These are phyloP conservation scores for Xanthoceras sorbifolium DNA, from an alignment of 345 rosid species.

Conservation along the genomic window DNA sequence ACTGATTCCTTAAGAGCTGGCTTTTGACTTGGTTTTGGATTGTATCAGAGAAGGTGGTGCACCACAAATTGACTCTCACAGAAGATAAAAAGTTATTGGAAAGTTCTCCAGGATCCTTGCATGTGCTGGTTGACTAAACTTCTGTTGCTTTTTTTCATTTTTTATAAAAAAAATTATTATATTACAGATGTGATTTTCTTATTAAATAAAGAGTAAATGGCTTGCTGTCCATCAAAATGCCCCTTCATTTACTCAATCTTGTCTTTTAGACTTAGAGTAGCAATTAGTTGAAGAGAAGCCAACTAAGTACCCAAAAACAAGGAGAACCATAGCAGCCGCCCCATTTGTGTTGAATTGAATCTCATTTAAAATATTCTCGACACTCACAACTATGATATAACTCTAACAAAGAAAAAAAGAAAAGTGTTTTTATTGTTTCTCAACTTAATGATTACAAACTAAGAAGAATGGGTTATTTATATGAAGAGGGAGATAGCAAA, in stretches of 20 bases:
- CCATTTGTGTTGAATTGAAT: too few species aligned
- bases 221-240: neutral
- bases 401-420: too few species aligned
- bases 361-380: too few species aligned
- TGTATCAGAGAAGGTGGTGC: neutral
- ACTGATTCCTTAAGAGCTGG: slow-evolving; percentile 44
- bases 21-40: neutral
- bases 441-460: too few species aligned
- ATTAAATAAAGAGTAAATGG: neutral
- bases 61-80: slow-evolving; percentile 1
- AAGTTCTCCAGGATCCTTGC: neutral
- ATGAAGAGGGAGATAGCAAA: too few species aligned
- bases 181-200: neutral
- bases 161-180: neutral
- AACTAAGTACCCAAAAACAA: too few species aligned
- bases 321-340: too few species aligned
- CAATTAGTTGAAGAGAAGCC: too few species aligned
- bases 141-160: neutral
- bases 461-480: too few species aligned
- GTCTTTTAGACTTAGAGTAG: too few species aligned
- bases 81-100: neutral
- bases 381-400: too few species aligned
- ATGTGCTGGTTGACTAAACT: slow-evolving; percentile 3
- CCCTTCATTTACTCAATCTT: slow-evolving; percentile 5
- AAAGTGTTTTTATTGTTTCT: too few species aligned